These are phyloP conservation scores for Coemansia sp. DNA, from an alignment of 192 early-diverging fungal genomes.

Conservation along the genomic window DNA sequence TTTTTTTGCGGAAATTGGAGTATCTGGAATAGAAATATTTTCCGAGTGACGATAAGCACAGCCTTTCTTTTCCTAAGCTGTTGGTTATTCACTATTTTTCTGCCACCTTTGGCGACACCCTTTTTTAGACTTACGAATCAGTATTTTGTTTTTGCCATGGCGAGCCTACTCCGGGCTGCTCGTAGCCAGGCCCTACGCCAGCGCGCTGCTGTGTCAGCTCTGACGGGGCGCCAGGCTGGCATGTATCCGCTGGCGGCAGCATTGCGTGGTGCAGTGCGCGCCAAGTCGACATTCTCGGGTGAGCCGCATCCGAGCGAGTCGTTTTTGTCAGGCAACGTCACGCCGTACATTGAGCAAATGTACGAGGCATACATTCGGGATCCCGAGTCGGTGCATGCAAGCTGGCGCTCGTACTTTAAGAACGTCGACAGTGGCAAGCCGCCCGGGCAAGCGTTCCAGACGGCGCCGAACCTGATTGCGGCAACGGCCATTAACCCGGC, in stretches of 20 bases:
- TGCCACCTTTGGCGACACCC: slow-evolving; percentile 4
- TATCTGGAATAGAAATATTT: slow-evolving; percentile 9
- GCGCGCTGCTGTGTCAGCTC: slow-evolving; percentile 17
- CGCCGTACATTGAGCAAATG: slow-evolving; percentile 93
- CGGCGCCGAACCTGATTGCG: slow-evolving; percentile 79
- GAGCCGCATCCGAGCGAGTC: slow-evolving; percentile 65
- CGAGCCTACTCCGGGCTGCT: slow-evolving; percentile 52
- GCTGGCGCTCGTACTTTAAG: slow-evolving; percentile 97
- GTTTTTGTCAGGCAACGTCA: slow-evolving; percentile 85
- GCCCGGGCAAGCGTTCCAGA: slow-evolving; percentile 71
- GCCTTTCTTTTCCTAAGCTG: slow-evolving; percentile 1
- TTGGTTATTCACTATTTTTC: slow-evolving; percentile 6
- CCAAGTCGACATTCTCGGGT: slow-evolving; percentile 31
- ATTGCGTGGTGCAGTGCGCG: slow-evolving; percentile 16
- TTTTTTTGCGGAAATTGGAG: neutral
- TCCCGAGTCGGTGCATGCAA: slow-evolving; percentile 87
- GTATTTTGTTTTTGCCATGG: slow-evolving; percentile 23
- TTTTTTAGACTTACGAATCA: slow-evolving; percentile 1
- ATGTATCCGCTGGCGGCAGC: slow-evolving; percentile 18
- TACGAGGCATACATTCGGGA: slow-evolving; percentile 90
- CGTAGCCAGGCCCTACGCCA: slow-evolving; percentile 51
- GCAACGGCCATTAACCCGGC: slow-evolving; percentile 62
- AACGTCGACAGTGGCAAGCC: slow-evolving; percentile 67
- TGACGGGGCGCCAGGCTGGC: slow-evolving; percentile 18
- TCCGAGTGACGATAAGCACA: slow-evolving; percentile 15